These are phyloP conservation scores for Aspergillus hortae DNA, from an alignment of 2,329 filamentous ascomycete species.

Conservation along the genomic window DNA sequence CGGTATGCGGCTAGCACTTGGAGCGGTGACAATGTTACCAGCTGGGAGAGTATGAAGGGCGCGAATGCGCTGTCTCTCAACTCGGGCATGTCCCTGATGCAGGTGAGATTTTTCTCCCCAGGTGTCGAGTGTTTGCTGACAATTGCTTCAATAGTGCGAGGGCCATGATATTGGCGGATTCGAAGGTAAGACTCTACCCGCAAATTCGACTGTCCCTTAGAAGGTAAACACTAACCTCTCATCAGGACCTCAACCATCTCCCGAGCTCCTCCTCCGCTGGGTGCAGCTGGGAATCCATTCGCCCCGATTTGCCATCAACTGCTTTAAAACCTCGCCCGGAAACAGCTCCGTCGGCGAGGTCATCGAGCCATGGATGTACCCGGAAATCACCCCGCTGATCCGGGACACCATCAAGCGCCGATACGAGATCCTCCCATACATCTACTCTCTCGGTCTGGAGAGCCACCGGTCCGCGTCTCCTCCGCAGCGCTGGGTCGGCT, in stretches of 20 bases:
- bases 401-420: conserved; percentile 65
- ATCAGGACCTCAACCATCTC: conserved; percentile 59
- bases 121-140: neutral
- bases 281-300: conserved; percentile 68
- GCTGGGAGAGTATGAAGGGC: conserved; percentile 70
- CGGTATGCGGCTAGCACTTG: conserved; percentile 68
- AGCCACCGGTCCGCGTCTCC: conserved; percentile 61
- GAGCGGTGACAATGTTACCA: conserved; percentile 72
- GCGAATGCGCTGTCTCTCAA: conserved; percentile 67
- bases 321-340: conserved; percentile 66
- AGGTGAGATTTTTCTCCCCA: conserved; percentile 35
- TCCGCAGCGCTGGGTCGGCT: conserved; percentile 69
- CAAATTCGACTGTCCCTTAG: neutral
- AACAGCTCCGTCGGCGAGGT: conserved; percentile 68
- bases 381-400: conserved; percentile 60
- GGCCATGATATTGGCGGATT: conserved; percentile 75
- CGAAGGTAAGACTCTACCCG: conserved; percentile 47
- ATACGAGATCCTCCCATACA: conserved; percentile 69
- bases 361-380: conserved; percentile 77
- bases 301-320: conserved; percentile 71
- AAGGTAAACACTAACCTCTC: neutral
- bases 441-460: conserved; percentile 63
- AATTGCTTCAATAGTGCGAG: conserved; percentile 49
- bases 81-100: conserved; percentile 65
- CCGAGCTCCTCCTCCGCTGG: conserved; percentile 70